Conservation (phyloP, 1,284 basidiomycete genomes). For the Ceratobasidium sp. region DNA sequence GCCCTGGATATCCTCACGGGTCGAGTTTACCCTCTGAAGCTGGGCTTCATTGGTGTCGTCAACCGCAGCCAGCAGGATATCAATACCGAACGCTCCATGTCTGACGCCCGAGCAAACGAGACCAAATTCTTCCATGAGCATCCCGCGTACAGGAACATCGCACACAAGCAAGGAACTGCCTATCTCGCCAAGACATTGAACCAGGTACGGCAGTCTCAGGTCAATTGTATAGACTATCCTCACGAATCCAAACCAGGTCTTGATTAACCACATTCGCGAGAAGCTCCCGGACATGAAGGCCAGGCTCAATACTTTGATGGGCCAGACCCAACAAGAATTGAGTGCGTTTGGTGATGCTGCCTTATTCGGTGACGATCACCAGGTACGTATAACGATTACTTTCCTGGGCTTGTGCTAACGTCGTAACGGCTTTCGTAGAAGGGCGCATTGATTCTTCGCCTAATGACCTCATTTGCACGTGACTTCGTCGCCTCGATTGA, state of each 20-base stretch:
- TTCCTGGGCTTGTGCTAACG: neutral
- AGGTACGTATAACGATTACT: conserved; percentile 53
- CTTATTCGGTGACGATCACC: conserved; percentile 90
- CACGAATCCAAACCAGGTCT: conserved; percentile 62
- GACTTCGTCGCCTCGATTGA: conserved; percentile 99
- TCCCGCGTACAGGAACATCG: conserved; percentile 92
- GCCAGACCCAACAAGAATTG: conserved; percentile 97
- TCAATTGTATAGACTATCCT: neutral
- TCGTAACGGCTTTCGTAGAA: conserved; percentile 52
- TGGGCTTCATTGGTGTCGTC: conserved; percentile 97
- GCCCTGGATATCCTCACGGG: conserved; percentile 96
- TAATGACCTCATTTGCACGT: conserved; percentile 99
- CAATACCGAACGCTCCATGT: conserved; percentile 86
- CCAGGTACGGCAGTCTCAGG: conserved; percentile 61
- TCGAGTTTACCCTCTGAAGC: conserved; percentile 94
- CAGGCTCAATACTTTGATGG: conserved; percentile 96
- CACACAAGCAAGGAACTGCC: conserved; percentile 96
- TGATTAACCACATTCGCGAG: conserved; percentile 98
- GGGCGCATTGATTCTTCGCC: conserved; percentile 87
- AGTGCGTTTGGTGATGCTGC: conserved; percentile 95
- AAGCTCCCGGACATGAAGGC: conserved; percentile 99
- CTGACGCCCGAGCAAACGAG: conserved; percentile 85
- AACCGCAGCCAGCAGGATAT: conserved; percentile 99
- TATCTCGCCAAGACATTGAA: conserved; percentile 95
- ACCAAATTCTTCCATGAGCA: conserved; percentile 92